Evolutionary conservation across 192 early-diverging fungal genomes (phyloP).

Genomic region (Rhizophagus prolifer): DNA sequence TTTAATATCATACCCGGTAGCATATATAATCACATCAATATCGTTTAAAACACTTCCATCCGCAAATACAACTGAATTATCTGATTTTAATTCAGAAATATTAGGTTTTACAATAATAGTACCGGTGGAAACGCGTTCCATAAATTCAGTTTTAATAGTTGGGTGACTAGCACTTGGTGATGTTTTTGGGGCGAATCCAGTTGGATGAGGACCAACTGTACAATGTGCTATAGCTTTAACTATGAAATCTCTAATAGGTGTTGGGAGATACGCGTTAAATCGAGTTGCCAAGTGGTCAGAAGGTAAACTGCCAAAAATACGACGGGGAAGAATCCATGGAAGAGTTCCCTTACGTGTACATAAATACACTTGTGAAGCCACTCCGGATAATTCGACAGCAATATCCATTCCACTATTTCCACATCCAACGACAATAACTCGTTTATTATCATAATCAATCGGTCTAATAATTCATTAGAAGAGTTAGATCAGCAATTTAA

Average conservation of each 20-base stretch:
- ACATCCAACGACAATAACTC: slow-evolving; percentile 55
- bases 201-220: slow-evolving; percentile 27
- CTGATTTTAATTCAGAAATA: slow-evolving; percentile 42
- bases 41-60: slow-evolving; percentile 53
- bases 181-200: slow-evolving; percentile 44
- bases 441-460: slow-evolving; percentile 49
- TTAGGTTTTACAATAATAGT: slow-evolving; percentile 50
- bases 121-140: slow-evolving; percentile 53
- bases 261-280: slow-evolving; percentile 39
- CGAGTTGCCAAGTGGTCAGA: slow-evolving; percentile 48
- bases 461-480: slow-evolving; percentile 34
- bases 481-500: not conserved
- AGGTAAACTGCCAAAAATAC: slow-evolving; percentile 46
- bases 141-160: slow-evolving; percentile 49
- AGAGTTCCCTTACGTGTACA: slow-evolving; percentile 39
- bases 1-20: slow-evolving; percentile 62
- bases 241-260: slow-evolving; percentile 37
- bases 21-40: slow-evolving; percentile 60
- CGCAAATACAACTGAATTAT: slow-evolving; percentile 50
- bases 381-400: slow-evolving; percentile 53
- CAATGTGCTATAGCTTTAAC: not conserved
- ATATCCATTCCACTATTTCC: slow-evolving; percentile 62
- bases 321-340: slow-evolving; percentile 47
- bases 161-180: slow-evolving; percentile 42
- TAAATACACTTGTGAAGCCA: slow-evolving; percentile 53